These are phyloP conservation scores for Fusarium sp. DNA, from an alignment of 2,329 filamentous ascomycete genomes.

Conservation along the genomic window DNA sequence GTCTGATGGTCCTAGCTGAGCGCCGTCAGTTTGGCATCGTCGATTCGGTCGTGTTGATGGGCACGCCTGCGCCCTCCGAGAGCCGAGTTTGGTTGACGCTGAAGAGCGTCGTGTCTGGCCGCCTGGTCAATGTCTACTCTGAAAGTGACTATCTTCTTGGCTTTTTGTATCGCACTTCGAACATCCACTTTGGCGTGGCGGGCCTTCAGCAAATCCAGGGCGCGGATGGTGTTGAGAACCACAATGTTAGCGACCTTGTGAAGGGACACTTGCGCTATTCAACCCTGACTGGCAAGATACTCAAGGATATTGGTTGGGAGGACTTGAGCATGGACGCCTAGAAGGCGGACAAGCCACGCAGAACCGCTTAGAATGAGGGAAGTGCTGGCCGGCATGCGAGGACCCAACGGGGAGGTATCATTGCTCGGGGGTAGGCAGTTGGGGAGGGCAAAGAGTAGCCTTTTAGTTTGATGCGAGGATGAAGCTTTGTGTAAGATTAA, in stretches of 20 bases:
- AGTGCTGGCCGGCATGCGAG: constrained; percentile 26
- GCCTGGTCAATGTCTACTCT: constrained; percentile 91
- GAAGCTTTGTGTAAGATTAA: constrained; percentile 37
- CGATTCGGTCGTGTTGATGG: constrained; percentile 88
- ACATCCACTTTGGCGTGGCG: constrained; percentile 84
- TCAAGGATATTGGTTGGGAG: constrained; percentile 77
- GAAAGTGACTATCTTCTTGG: constrained; percentile 88
- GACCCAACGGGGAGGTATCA: constrained; percentile 9
- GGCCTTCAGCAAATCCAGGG: constrained; percentile 81
- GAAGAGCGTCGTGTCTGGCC: constrained; percentile 81
- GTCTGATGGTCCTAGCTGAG: constrained; percentile 82
- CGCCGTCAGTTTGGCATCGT: constrained; percentile 86
- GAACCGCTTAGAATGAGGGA: constrained; percentile 34
- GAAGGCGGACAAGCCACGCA: constrained; percentile 41
- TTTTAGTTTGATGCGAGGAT: neutral
- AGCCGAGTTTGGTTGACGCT: constrained; percentile 80
- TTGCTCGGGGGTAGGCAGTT: constrained; percentile 9
- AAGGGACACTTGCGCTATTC: constrained; percentile 79
- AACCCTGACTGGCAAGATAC: constrained; percentile 72
- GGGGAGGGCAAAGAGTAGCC: neutral
- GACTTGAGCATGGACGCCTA: constrained; percentile 62
- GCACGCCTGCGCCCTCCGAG: constrained; percentile 80
- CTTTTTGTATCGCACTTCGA: constrained; percentile 87
- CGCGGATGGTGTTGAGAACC: constrained; percentile 74
- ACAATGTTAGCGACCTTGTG: constrained; percentile 73